Evolutionary conservation across 768 basidiomycete species (phyloP), one percentile per base, ranked within the genome.

Genomic region (Serendipita sp.): DNA sequence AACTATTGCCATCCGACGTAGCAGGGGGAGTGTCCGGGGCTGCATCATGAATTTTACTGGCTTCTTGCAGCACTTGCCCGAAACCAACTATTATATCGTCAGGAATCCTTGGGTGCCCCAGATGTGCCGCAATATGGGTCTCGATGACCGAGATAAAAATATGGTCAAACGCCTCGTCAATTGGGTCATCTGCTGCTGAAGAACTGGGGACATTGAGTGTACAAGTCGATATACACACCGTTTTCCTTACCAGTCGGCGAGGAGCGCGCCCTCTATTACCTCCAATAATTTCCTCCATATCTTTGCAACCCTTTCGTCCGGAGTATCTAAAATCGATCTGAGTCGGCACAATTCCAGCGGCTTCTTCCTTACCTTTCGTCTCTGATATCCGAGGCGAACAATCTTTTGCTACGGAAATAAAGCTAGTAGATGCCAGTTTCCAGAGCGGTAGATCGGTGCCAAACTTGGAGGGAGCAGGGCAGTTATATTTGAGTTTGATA

Each of bases 401-500:
- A 64, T 86, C 85, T 63, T 82, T 86, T 45, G 90, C 84, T 33
- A 90, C 78, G 14, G 77, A 76, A 68, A 93, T 74, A 72, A 90
- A 90, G 68, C 78, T 83, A 14, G 77, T 80, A 1, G 88, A 91
- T n/a, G 92, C 94, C 0, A 91, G 93, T 74, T 93, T 94, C 95
- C 95, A 98, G 2, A 99, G 74, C 0, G 94, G 92, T 22, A 72
- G 74, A 68, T 94, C 95, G 61, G 89, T 85, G 2, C 90, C 91
- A 69, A 83, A 90, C 69, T 86, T 92, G 42, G 87, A 91, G 0
- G 95, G 81, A 0, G 88, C 75, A 0, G 95, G 94, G 71, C 94
- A 96, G 38, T 95, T 91, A 66, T 97, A 95, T 73, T 94, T 94
- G 66, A 98, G 75, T 69, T 93, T 92, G 70, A 97, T 83, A 1